Evolutionary conservation across 306 rosid species (phyloP).

Genomic region (Gastrolobium bilobum): DNA sequence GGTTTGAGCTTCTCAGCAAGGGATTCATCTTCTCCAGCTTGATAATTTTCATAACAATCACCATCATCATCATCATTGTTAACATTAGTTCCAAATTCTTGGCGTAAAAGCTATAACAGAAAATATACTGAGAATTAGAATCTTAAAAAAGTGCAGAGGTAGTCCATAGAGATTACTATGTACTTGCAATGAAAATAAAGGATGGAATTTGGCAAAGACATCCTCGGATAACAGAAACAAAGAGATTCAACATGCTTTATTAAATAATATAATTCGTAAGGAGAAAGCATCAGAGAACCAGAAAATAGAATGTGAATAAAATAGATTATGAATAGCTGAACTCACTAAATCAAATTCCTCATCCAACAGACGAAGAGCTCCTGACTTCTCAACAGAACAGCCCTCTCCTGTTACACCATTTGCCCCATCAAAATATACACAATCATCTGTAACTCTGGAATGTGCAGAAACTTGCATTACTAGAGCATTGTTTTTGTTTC

Average conservation of each 20-base stretch:
- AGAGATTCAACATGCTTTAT: constrained; percentile 15
- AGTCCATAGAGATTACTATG: constrained; percentile 11
- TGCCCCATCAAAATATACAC: constrained; percentile 42
- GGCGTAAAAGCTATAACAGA: constrained; percentile 67
- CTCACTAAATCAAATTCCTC: constrained; percentile 90
- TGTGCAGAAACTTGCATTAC: constrained; percentile 42
- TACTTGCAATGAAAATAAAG: not conserved
- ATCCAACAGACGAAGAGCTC: constrained; percentile 74
- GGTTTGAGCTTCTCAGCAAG: constrained; percentile 76
- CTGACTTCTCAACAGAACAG: constrained; percentile 59
- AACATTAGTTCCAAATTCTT: constrained; percentile 70
- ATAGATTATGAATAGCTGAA: constrained; percentile 22
- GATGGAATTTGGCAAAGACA: constrained; percentile 1
- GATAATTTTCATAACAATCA: constrained; percentile 52
- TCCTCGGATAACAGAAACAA: constrained; percentile 1
- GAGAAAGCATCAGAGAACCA: not conserved
- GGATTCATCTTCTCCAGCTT: constrained; percentile 68
- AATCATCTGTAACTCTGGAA: constrained; percentile 34
- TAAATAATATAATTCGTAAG: not conserved
- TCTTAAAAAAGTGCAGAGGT: constrained; percentile 1
- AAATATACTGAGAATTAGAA: constrained; percentile 25
- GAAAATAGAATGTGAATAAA: not conserved
- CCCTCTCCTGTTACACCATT: constrained; percentile 35
- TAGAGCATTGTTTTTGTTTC: constrained; percentile 37
- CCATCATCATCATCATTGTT: constrained; percentile 52